These are phyloP conservation scores for Magnusiomyces suaveolens DNA, from an alignment of 1,139 yeast genomes.

Conservation along the genomic window DNA sequence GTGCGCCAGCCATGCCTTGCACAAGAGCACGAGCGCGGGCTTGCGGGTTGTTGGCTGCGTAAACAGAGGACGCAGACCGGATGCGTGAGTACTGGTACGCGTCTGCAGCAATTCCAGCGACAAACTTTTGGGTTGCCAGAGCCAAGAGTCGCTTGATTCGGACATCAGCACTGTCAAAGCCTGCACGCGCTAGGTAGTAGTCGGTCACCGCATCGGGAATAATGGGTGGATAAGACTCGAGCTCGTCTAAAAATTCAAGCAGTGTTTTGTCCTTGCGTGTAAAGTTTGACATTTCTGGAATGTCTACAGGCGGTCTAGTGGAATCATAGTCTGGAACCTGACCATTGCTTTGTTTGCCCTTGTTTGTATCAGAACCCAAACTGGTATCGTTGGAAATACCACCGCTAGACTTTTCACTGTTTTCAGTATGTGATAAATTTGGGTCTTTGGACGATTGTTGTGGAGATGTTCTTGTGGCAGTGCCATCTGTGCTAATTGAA, in stretches of 20 bases:
- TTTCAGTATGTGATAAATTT: not conserved
- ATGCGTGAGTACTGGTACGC: conserved; percentile 93
- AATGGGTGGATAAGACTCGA: conserved; percentile 93
- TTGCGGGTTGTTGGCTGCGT: conserved; percentile 77
- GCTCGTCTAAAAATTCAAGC: conserved; percentile 71
- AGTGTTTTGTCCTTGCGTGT: conserved; percentile 80
- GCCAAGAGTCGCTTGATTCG: conserved; percentile 81
- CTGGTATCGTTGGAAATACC: conserved; percentile 8
- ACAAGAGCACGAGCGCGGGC: conserved; percentile 70
- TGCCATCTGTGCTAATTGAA: not conserved
- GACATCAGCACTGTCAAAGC: conserved; percentile 72
- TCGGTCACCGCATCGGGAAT: conserved; percentile 98
- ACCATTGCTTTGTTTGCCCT: conserved; percentile 4
- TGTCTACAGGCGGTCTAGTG: not conserved
- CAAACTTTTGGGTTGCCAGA: conserved; percentile 89
- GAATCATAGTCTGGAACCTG: not conserved
- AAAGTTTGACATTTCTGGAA: conserved; percentile 43
- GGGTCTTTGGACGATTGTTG: not conserved
- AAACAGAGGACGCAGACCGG: conserved; percentile 72
- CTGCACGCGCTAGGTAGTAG: conserved; percentile 79
- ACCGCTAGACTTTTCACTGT: not conserved
- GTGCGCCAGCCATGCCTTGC: conserved; percentile 51
- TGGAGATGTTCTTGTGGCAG: not conserved
- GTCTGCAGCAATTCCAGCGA: conserved; percentile 90
- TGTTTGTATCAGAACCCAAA: conserved; percentile 17